A percentile compares a stretch with the other conserved stretches of the same genome.
Conservation (phyloP, 176 grass and related monocot genomes). For the Bonia amplexicaulis region DNA sequence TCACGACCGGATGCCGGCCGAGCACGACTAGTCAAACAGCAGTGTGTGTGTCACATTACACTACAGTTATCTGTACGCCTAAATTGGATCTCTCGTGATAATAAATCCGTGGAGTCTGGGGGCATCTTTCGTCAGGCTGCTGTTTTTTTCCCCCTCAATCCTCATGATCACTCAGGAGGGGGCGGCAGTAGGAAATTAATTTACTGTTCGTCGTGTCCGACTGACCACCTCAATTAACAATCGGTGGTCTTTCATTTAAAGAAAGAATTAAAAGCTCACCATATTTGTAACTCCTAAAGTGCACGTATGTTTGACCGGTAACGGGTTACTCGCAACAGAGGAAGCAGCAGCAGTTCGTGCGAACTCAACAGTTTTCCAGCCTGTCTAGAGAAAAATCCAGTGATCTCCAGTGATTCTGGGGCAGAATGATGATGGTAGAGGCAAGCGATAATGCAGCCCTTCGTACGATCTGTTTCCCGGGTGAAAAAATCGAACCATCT, state of each 20-base stretch:
- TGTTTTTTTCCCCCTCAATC: neutral
- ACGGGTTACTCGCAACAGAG: neutral
- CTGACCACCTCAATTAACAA: neutral
- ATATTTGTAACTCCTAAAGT: neutral
- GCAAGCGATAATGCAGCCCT: neutral
- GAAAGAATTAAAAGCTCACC: neutral
- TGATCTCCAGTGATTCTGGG: neutral
- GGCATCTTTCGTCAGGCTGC: slow-evolving; percentile 19
- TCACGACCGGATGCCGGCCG: neutral
- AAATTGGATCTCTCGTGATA: neutral
- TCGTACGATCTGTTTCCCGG: neutral
- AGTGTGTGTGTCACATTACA: neutral
- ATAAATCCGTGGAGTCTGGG: neutral
- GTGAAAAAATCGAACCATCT: neutral
- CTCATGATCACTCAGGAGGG: slow-evolving; percentile 13
- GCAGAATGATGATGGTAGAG: neutral
- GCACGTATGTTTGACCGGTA: slow-evolving; percentile 12
- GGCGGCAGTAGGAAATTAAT: neutral
- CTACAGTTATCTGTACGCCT: neutral
- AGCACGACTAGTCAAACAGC: neutral
- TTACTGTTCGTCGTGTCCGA: neutral
- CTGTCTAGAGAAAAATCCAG: neutral
- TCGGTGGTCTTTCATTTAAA: neutral
- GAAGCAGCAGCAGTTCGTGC: neutral
- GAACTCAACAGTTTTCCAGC: neutral